Conservation (phyloP, 139 green algal species). For the Chlorella sp. region DNA sequence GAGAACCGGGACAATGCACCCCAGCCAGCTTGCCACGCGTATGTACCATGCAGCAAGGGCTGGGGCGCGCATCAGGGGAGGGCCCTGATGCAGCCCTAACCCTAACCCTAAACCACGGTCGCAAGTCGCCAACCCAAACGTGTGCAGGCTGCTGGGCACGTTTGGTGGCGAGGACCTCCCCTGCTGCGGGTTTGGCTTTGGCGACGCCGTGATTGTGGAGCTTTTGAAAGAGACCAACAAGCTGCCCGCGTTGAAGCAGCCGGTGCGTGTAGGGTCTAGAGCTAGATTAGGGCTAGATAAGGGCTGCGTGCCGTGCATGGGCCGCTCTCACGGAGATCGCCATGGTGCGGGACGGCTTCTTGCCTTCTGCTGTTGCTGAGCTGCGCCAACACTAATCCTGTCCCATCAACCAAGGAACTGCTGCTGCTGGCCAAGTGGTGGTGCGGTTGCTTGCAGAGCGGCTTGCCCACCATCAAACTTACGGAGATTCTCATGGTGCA, state of each 20-base stretch:
- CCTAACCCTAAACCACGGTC: no score
- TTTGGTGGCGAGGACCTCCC: conserved; percentile 81
- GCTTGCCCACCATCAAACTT: neutral
- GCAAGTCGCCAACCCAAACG: no score
- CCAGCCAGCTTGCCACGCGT: no score
- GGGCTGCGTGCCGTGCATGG: neutral
- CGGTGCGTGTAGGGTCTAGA: conserved; percentile 22
- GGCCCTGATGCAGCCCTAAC: no score
- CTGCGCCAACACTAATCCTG: no score
- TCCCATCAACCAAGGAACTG: no score
- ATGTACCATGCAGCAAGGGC: no score
- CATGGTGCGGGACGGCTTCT: no score
- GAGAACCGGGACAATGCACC: no score
- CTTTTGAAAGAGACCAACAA: conserved; percentile 85
- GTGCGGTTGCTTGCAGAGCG: neutral
- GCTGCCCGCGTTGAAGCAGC: conserved; percentile 53
- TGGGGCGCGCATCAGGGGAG: no score
- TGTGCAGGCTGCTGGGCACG: conserved; percentile 69
- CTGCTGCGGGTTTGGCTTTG: conserved; percentile 88
- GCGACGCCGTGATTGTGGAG: conserved; percentile 97
- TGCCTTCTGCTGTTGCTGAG: no score
- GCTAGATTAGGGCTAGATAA: neutral
- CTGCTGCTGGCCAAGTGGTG: neutral
- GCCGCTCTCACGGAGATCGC: neutral
- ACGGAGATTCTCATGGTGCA: neutral